These are phyloP conservation scores for Penicillium turbatum DNA, from an alignment of 495 filamentous ascomycete genomes.

Conservation along the genomic window DNA sequence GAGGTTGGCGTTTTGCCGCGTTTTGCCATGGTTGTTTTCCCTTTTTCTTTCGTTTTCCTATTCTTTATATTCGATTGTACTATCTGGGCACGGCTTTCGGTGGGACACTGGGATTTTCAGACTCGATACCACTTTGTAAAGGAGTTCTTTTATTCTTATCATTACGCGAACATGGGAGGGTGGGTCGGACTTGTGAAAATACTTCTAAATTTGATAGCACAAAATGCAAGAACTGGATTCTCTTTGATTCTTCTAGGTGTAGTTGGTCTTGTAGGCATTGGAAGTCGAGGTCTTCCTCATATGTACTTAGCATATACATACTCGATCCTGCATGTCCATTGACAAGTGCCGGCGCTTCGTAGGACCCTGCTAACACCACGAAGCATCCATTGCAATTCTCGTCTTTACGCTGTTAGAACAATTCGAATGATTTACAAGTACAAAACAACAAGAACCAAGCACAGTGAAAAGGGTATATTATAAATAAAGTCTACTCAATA, in stretches of 20 bases:
- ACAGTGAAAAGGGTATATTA: background rate
- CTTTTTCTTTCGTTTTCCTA: constrained; percentile 6
- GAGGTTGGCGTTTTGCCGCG: constrained; percentile 23
- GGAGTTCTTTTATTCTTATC: constrained; percentile 24
- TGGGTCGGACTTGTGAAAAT: constrained; percentile 20
- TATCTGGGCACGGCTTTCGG: constrained; percentile 20
- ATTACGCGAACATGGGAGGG: constrained; percentile 5
- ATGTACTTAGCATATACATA: background rate
- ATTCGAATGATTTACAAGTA: too few relatives aligned
- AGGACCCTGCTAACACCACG: too few relatives aligned
- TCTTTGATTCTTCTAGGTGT: background rate
- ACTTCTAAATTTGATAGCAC: constrained; percentile 10
- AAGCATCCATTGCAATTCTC: too few relatives aligned
- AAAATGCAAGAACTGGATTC: constrained; percentile 19
- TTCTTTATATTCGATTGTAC: constrained; percentile 19
- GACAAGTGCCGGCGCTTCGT: too few relatives aligned
- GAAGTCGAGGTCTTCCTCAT: too few relatives aligned
- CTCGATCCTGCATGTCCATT: background rate
- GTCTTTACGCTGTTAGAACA: too few relatives aligned
- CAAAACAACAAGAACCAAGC: background rate
- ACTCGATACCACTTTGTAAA: constrained; percentile 46
- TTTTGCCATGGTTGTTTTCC: constrained; percentile 14
- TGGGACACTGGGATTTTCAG: constrained; percentile 20
- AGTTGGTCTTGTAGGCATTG: background rate
- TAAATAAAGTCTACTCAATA: background rate